Conservation (phyloP, 2,329 filamentous ascomycete species). For the Cephalotrichum gorgonifer region DNA sequence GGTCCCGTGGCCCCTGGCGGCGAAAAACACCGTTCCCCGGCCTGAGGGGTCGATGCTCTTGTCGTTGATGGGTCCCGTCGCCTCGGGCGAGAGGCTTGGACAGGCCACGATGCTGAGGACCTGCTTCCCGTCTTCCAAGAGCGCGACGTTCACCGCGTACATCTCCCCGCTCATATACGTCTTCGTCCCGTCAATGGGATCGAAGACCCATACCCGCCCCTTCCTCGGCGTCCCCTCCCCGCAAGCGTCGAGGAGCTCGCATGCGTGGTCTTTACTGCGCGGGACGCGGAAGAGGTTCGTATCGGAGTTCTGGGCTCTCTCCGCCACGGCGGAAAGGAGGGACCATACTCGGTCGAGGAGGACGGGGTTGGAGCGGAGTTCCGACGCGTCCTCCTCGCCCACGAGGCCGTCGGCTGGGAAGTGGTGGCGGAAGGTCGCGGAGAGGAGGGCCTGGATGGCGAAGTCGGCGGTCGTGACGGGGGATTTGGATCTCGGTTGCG, state of each 20-base stretch:
- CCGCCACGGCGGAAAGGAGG: slow-evolving; percentile 21
- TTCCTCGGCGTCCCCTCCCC: slow-evolving; percentile 25
- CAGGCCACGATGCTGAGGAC: slow-evolving; percentile 38
- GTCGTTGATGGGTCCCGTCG: slow-evolving; percentile 28
- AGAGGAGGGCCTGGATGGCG: slow-evolving; percentile 45
- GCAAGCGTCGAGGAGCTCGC: slow-evolving; percentile 42
- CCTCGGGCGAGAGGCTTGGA: slow-evolving; percentile 31
- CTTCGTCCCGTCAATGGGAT: slow-evolving; percentile 51
- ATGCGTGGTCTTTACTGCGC: slow-evolving; percentile 31
- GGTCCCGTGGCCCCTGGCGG: slow-evolving; percentile 35
- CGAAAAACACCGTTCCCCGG: slow-evolving; percentile 39
- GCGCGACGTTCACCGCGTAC: slow-evolving; percentile 46
- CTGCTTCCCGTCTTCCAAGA: slow-evolving; percentile 40
- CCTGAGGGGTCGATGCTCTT: slow-evolving; percentile 29
- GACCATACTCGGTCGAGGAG: slow-evolving; percentile 37
- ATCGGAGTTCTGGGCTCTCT: slow-evolving; percentile 13
- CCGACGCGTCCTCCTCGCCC: slow-evolving; percentile 43
- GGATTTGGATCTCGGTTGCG: slow-evolving; percentile 27
- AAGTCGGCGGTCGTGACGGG: slow-evolving; percentile 52
- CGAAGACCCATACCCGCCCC: slow-evolving; percentile 46
- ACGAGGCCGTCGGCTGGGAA: slow-evolving; percentile 43
- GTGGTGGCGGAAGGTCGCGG: slow-evolving; percentile 33
- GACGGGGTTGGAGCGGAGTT: slow-evolving; percentile 29
- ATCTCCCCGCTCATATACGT: slow-evolving; percentile 43
- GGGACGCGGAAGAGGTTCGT: slow-evolving; percentile 19